Evolutionary conservation across 139 green algal species (phyloP).

Genomic region (Chlamydomonas applanata): DNA sequence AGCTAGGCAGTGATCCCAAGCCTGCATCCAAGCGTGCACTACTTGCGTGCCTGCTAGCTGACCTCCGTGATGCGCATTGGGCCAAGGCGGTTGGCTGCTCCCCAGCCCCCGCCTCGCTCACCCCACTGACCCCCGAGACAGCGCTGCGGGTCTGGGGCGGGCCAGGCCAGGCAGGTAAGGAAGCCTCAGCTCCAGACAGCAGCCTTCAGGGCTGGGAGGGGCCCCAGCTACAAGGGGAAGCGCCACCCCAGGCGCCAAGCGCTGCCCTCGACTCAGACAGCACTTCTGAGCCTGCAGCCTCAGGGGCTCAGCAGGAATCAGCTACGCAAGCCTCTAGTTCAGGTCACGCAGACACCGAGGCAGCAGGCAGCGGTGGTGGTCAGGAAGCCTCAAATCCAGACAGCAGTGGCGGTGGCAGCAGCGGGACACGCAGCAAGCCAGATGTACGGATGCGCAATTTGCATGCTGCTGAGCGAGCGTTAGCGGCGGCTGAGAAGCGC

Average conservation of each 20-base stretch:
- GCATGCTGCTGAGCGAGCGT: slow-evolving; percentile 3
- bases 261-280: too few species aligned
- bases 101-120: slow-evolving; percentile 22
- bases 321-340: not conserved
- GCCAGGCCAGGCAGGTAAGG: too few species aligned
- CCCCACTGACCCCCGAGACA: slow-evolving; percentile 34
- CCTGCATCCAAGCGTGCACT: slow-evolving; percentile 42
- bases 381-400: too few species aligned
- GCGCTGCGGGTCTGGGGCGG: slow-evolving; percentile 20
- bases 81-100: slow-evolving; percentile 39
- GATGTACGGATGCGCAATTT: too few species aligned
- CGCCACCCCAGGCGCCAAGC: too few species aligned
- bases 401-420: too few species aligned
- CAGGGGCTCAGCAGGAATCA: not conserved
- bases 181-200: not conserved
- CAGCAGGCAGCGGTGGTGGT: too few species aligned
- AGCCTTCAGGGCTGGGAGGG: not conserved
- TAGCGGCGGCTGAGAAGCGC: slow-evolving; percentile 50
- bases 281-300: too few species aligned
- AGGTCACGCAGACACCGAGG: not conserved
- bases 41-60: slow-evolving; percentile 51
- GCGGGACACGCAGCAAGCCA: too few species aligned
- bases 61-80: slow-evolving; percentile 48
- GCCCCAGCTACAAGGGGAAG: too few species aligned
- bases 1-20: slow-evolving; percentile 2